Conservation (phyloP, 768 basidiomycete genomes). For the Chalciporus pseudorubinellus region DNA sequence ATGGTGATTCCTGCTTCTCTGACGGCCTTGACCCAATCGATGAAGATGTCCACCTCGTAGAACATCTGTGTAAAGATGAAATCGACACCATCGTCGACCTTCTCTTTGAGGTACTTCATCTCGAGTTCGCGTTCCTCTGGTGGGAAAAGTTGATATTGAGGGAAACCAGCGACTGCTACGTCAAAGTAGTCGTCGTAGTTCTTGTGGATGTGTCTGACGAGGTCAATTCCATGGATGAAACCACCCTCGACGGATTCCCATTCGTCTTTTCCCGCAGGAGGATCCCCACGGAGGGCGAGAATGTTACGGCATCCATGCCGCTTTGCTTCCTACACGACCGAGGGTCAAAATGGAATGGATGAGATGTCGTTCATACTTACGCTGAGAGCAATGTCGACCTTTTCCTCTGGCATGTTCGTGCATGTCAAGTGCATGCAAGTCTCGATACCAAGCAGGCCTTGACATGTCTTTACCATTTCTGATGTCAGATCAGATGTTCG, state of each 20-base stretch:
- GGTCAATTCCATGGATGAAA: constrained; percentile 87
- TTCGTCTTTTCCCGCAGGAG: constrained; percentile 81
- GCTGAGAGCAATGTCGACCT: constrained; percentile 86
- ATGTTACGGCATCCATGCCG: constrained; percentile 87
- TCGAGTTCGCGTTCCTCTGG: constrained; percentile 74
- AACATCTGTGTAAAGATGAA: constrained; percentile 99
- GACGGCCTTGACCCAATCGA: constrained; percentile 83
- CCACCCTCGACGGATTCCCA: constrained; percentile 94
- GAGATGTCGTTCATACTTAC: constrained; percentile 46
- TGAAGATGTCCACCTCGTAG: constrained; percentile 89
- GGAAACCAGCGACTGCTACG: constrained; percentile 92
- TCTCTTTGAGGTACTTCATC: constrained; percentile 84
- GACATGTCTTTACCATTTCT: constrained; percentile 92
- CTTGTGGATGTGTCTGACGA: constrained; percentile 82
- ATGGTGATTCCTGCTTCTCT: constrained; percentile 84
- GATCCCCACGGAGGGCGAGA: constrained; percentile 90
- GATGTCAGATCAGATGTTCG: constrained; percentile 92
- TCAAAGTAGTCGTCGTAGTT: constrained; percentile 92
- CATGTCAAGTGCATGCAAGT: constrained; percentile 99
- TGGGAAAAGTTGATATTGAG: constrained; percentile 73
- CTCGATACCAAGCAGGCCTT: constrained; percentile 89
- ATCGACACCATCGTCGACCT: constrained; percentile 84
- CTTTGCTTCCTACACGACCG: constrained; percentile 72
- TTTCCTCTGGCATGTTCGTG: constrained; percentile 96
- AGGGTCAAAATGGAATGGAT: constrained; percentile 3